Conservation (phyloP, 1,139 yeast genomes). For the Candida sanyaensis region DNA sequence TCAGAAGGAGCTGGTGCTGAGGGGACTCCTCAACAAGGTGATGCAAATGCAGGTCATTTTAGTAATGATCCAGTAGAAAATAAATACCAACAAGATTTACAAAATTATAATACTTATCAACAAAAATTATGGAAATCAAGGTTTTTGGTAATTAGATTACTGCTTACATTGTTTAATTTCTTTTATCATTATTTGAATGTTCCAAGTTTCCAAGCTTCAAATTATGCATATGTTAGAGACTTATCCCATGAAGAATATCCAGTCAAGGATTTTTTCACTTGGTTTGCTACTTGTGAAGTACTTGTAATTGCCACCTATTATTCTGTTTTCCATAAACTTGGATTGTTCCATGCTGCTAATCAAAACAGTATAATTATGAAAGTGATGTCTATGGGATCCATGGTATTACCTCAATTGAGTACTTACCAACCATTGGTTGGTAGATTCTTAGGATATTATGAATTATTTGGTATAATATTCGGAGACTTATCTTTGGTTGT, state of each 20-base stretch:
- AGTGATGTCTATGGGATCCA: conserved; percentile 32
- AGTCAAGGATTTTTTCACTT: conserved; percentile 25
- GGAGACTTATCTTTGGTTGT: conserved; percentile 42
- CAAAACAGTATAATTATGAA: conserved; percentile 31
- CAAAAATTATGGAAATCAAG: conserved; percentile 34
- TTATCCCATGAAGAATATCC: conserved; percentile 13
- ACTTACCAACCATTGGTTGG: conserved; percentile 30
- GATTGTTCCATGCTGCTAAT: conserved; percentile 20
- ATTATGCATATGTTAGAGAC: conserved; percentile 30
- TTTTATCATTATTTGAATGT: conserved; percentile 31
- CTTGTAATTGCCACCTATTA: conserved; percentile 37
- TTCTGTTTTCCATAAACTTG: conserved; percentile 27
- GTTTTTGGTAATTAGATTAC: conserved; percentile 33
- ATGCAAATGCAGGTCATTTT: conserved; percentile 1
- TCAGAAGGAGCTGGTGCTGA: conserved; percentile 15
- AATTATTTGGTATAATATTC: conserved; percentile 35
- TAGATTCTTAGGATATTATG: conserved; percentile 37
- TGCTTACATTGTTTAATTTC: conserved; percentile 32
- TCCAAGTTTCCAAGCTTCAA: conserved; percentile 31
- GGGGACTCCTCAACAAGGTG: conserved; percentile 12
- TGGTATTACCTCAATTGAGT: conserved; percentile 39
- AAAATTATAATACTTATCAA: conserved; percentile 32
- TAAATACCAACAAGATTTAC: conserved; percentile 32
- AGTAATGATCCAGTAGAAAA: conserved; percentile 20
- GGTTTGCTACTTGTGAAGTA: conserved; percentile 36